Evolutionary conservation across 352 stramenopile species (phyloP).

Genomic region (Phytopythium ostracodes): DNA sequence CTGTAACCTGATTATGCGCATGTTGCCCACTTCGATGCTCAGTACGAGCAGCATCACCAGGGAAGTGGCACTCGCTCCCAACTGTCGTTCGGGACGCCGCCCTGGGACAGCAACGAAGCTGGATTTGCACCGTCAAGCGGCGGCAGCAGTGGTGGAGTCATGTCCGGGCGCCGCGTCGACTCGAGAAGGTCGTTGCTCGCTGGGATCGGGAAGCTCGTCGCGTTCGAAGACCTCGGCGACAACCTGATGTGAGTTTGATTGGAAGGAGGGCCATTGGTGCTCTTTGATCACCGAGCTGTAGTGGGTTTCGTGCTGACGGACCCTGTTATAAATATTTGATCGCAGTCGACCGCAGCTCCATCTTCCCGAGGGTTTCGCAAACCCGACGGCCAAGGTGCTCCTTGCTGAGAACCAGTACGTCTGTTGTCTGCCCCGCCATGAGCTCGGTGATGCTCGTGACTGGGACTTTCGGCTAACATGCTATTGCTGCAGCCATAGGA

Average conservation of each 20-base stretch:
- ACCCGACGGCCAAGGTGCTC: slow-evolving; percentile 51
- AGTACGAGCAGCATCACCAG: slow-evolving; percentile 10
- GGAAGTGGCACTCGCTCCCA: slow-evolving; percentile 9
- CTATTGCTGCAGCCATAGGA: slow-evolving; percentile 22
- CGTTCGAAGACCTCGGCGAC: slow-evolving; percentile 40
- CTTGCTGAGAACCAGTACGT: slow-evolving; percentile 72
- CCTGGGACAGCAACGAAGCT: slow-evolving; percentile 7
- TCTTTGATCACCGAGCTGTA: not conserved
- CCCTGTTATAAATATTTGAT: not conserved
- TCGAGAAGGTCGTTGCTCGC: slow-evolving; percentile 64
- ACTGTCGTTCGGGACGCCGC: not conserved
- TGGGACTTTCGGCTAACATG: not conserved
- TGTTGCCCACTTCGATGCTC: slow-evolving; percentile 8
- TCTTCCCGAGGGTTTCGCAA: slow-evolving; percentile 48
- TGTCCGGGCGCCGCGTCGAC: slow-evolving; percentile 42
- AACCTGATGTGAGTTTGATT: slow-evolving; percentile 30
- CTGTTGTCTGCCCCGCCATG: not conserved
- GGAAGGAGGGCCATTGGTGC: not conserved
- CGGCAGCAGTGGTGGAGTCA: slow-evolving; percentile 25
- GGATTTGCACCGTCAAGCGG: slow-evolving; percentile 1
- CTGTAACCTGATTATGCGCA: not conserved
- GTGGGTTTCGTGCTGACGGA: not conserved
- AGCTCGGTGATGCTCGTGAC: not conserved
- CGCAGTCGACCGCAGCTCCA: slow-evolving; percentile 41
- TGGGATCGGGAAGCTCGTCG: slow-evolving; percentile 71